phyloP scores from a whole-genome alignment of 176 grass and related monocot species.

The Musa beccarii region DNA sequence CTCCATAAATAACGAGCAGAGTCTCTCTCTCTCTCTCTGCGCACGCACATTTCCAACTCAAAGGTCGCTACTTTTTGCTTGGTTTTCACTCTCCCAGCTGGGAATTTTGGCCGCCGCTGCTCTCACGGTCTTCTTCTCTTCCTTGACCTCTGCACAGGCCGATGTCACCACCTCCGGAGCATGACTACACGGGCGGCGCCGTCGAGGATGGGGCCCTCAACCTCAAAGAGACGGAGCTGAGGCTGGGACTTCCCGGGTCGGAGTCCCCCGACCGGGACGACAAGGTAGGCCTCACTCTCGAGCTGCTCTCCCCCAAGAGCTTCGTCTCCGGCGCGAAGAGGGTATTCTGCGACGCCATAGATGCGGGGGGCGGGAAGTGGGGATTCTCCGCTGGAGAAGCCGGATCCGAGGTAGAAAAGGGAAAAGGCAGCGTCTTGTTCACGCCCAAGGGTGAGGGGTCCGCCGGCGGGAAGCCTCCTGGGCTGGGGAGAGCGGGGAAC shows the following conservation, averaged over 20 bases:
- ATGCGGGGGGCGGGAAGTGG: not conserved
- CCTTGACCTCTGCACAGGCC: not conserved
- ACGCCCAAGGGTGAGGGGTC: not conserved
- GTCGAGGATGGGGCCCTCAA: conserved; percentile 23
- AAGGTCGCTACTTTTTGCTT: not conserved
- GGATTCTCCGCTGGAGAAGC: conserved; percentile 13
- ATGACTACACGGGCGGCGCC: conserved; percentile 54
- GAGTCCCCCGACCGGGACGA: conserved; percentile 32
- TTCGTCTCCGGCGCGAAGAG: conserved; percentile 52
- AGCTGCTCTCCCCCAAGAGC: conserved; percentile 69
- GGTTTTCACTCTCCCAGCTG: not conserved
- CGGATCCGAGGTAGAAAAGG: conserved; percentile 11
- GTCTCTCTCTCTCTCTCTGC: not conserved
- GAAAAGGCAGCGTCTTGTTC: conserved; percentile 25
- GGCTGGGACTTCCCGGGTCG: conserved; percentile 71
- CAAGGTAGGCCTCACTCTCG: conserved; percentile 36
- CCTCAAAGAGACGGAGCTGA: conserved; percentile 83
- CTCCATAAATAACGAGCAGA: not conserved
- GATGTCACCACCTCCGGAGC: conserved; percentile 86
- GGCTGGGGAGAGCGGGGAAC: not conserved
- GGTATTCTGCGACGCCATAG: conserved; percentile 52
- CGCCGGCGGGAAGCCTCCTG: conserved; percentile 4
- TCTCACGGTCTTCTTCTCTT: not conserved
- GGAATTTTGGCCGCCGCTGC: not conserved
- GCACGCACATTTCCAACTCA: not conserved